Conservation (phyloP, 495 filamentous ascomycete species). For the Pseudotulostoma volvatum region DNA sequence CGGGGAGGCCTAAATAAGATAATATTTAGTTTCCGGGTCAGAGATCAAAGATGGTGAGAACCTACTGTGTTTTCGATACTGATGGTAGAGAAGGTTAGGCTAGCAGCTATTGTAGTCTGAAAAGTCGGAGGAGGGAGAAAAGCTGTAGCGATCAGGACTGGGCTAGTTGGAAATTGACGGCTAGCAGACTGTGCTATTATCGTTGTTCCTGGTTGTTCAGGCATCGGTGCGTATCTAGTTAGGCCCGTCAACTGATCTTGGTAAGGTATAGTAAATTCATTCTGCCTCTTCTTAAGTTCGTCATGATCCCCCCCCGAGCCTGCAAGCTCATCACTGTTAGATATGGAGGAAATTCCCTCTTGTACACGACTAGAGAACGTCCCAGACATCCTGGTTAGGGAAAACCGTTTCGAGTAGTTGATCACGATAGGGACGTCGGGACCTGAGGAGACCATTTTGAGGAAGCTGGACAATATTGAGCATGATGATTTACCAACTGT, state of each 20-base stretch:
- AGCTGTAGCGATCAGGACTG: slow-evolving; percentile 40
- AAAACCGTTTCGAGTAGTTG: slow-evolving; percentile 49
- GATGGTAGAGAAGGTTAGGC: slow-evolving; percentile 36
- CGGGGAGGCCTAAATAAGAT: slow-evolving; percentile 23
- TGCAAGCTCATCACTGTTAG: slow-evolving; percentile 27
- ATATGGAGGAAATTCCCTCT: slow-evolving; percentile 25
- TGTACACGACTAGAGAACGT: slow-evolving; percentile 32
- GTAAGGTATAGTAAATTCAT: slow-evolving; percentile 38
- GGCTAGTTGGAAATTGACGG: slow-evolving; percentile 46
- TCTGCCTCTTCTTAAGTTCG: slow-evolving; percentile 20
- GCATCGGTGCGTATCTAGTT: slow-evolving; percentile 60
- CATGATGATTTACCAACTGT: no score
- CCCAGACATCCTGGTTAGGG: slow-evolving; percentile 50
- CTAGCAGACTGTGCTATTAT: slow-evolving; percentile 41
- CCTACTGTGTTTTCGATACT: slow-evolving; percentile 52
- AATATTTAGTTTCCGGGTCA: slow-evolving; percentile 1
- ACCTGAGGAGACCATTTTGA: slow-evolving; percentile 42
- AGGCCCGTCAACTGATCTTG: slow-evolving; percentile 39
- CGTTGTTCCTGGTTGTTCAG: slow-evolving; percentile 44
- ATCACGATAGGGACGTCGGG: slow-evolving; percentile 33
- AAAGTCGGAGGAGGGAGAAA: slow-evolving; percentile 38
- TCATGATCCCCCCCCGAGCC: slow-evolving; percentile 7
- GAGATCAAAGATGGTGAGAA: slow-evolving; percentile 3
- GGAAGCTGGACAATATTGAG: slow-evolving; percentile 42
- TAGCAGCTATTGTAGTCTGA: slow-evolving; percentile 43